Conservation (phyloP, 2,329 filamentous ascomycete species). For the Aspergillus sojae region DNA sequence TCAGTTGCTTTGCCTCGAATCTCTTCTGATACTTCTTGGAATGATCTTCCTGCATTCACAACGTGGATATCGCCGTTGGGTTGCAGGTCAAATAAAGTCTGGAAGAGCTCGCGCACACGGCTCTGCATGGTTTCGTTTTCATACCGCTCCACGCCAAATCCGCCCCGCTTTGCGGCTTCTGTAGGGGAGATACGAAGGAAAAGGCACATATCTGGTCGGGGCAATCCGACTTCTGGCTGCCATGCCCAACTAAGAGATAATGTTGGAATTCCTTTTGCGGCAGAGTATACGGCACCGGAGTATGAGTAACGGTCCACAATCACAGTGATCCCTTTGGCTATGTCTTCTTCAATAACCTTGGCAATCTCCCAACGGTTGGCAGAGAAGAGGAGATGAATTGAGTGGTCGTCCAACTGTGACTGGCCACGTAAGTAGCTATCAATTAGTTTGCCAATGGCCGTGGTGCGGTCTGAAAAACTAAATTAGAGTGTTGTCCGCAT, state of each 20-base stretch:
- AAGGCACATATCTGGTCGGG: constrained; percentile 81
- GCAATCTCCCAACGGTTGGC: constrained; percentile 84
- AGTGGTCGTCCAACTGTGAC: constrained; percentile 78
- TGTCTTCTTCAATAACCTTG: constrained; percentile 44
- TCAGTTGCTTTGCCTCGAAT: constrained; percentile 34
- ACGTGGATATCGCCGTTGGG: constrained; percentile 56
- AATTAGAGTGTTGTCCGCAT: constrained; percentile 9
- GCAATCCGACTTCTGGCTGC: constrained; percentile 80
- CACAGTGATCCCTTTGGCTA: constrained; percentile 71
- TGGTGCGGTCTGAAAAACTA: constrained; percentile 67
- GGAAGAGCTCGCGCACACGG: constrained; percentile 75
- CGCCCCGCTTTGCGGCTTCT: constrained; percentile 74
- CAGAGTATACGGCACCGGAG: constrained; percentile 89
- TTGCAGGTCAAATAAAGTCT: constrained; percentile 50
- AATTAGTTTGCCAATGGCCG: constrained; percentile 85
- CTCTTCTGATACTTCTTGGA: constrained; percentile 55
- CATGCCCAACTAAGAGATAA: constrained; percentile 79
- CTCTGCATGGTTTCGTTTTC: constrained; percentile 82
- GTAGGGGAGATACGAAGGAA: constrained; percentile 82
- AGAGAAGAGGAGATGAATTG: constrained; percentile 85
- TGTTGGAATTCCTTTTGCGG: constrained; percentile 75
- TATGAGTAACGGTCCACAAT: constrained; percentile 94
- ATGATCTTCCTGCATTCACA: constrained; percentile 56
- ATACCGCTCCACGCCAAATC: constrained; percentile 86
- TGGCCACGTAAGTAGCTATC: constrained; percentile 76